These are phyloP conservation scores for Phytophthora lateralis DNA, from an alignment of 352 stramenopile species.

Conservation along the genomic window DNA sequence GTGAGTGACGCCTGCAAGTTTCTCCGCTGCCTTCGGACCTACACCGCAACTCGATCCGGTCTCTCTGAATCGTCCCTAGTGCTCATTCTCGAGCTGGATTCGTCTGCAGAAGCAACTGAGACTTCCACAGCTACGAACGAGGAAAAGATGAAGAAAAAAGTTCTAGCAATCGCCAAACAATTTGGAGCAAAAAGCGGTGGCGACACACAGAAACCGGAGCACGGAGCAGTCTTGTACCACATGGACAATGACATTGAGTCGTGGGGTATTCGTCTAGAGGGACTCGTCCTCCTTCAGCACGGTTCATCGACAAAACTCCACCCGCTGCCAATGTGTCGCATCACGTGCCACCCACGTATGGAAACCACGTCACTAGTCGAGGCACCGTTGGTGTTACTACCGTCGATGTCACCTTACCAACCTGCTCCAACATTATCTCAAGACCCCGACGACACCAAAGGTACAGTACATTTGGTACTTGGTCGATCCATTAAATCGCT, in stretches of 20 bases:
- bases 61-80: constrained; percentile 9
- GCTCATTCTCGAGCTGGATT: constrained; percentile 27
- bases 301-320: constrained; percentile 28
- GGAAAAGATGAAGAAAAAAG: constrained; percentile 12
- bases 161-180: constrained; percentile 11
- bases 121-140: background rate
- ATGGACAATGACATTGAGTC: constrained; percentile 11
- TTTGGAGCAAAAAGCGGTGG: background rate
- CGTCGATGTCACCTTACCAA: constrained; percentile 32
- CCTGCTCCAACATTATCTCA: constrained; percentile 7
- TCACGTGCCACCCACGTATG: constrained; percentile 30
- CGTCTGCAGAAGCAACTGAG: constrained; percentile 3
- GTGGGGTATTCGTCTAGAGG: constrained; percentile 44
- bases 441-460: background rate
- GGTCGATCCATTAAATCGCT: constrained; percentile 24
- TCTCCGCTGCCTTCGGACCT: constrained; percentile 14
- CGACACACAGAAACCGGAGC: constrained; percentile 1
- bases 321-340: constrained; percentile 37
- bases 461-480: constrained; percentile 8
- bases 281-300: constrained; percentile 40
- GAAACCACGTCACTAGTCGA: background rate
- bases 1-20: constrained; percentile 22
- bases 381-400: constrained; percentile 27
- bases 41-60: constrained; percentile 1
- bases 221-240: constrained; percentile 28